A percentile compares a stretch with the other conserved stretches of the same genome.
phyloP scores from a whole-genome alignment of 1,139 yeast genomes.

The Suhomyces yuchorum region DNA sequence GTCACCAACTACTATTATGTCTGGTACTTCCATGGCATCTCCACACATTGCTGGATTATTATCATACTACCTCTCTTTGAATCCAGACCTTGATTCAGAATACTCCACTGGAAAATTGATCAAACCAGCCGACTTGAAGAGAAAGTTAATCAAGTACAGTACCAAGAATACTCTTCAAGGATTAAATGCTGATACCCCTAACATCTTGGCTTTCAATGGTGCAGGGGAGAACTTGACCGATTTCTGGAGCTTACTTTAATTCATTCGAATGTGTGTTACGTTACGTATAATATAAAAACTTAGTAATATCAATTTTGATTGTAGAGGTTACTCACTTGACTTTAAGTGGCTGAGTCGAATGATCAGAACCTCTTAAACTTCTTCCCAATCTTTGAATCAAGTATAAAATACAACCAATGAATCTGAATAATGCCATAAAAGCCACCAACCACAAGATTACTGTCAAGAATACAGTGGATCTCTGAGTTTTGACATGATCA shows the following conservation, averaged over 20 bases:
- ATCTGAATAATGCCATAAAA: constrained; percentile 71
- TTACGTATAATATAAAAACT: not conserved
- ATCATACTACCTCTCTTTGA: constrained; percentile 86
- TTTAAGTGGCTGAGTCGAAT: constrained; percentile 2
- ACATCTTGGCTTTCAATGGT: constrained; percentile 29
- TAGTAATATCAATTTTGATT: constrained; percentile 1
- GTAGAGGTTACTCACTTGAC: not conserved
- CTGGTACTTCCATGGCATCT: constrained; percentile 99
- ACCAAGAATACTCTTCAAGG: constrained; percentile 35
- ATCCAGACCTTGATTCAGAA: constrained; percentile 81
- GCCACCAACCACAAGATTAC: constrained; percentile 83
- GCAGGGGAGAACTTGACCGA: constrained; percentile 27
- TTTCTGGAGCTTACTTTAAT: constrained; percentile 20
- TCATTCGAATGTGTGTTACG: not conserved
- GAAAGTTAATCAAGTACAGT: constrained; percentile 39
- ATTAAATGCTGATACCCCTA: constrained; percentile 24
- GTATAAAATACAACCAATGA: constrained; percentile 67
- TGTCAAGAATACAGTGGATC: constrained; percentile 59
- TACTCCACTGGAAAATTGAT: constrained; percentile 24
- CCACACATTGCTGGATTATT: constrained; percentile 94
- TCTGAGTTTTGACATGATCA: constrained; percentile 19
- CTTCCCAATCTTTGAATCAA: constrained; percentile 42
- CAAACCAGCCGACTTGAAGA: constrained; percentile 39
- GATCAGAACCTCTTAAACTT: constrained; percentile 17
- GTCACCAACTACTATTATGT: constrained; percentile 70